Evolutionary conservation across 257 asterid genomes (phyloP), one percentile per base, ranked within the genome.

Genomic region (Nicotiana undulata): DNA sequence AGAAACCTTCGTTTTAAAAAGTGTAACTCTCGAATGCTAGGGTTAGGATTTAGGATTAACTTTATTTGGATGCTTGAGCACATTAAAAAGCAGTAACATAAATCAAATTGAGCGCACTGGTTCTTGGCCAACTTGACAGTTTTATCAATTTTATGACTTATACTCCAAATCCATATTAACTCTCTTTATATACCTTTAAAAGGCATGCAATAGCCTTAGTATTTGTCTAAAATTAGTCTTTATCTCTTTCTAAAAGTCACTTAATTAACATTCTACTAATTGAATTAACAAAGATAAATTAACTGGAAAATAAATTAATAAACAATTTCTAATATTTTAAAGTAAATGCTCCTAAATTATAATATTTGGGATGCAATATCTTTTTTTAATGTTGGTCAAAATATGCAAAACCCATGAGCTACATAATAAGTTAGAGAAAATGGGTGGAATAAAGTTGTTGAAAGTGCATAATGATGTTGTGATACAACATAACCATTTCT

Each of bases 361-460:
- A 20, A 20, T n/a, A 20, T n/a, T 59, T 59, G 11, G 6, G 6
- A 59, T 26, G 24, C 3, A 20, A 9, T 22, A 22, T 59, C 15
- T 59, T 8, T 59, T 22, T n/a, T 59, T 9, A 59, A 40, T 68
- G 58, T 5, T 11, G 58, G 32, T 61, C 5, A 32, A 80, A 82
- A 79, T 86, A 82, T 80, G 87, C 82, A 86, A 91, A 88, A 84
- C 58, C 79, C 26, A 86, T 89, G 95, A 85, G 87, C 22, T 83
- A 75, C 81, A 58, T 77, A 53, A 58, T 79, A 60, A 80, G 77
- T 81, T 84, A 83, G 82, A 82, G 74, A 29, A 68, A 70, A 70
- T 44, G 28, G 40, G 60, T 72, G 78, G 78, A 72, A 24, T 88
- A 90, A 85, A 82, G 95, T 86, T 80, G 93, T 89, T 90, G 89